Evolutionary conservation across 176 grass and related monocot species (phyloP).

Genomic region (Aegilops bicornis): DNA sequence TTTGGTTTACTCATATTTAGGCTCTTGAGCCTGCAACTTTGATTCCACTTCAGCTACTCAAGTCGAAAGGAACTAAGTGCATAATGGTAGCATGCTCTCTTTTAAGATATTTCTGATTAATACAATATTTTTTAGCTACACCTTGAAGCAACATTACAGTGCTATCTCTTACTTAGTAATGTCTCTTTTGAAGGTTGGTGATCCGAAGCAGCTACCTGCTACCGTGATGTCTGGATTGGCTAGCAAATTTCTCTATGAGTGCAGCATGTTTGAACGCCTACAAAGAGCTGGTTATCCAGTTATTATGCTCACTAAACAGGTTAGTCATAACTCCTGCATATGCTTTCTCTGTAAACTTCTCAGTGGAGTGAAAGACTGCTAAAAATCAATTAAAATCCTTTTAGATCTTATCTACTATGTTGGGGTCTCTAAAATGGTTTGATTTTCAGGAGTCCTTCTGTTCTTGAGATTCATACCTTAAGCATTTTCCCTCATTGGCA

Average conservation of each 20-base stretch:
- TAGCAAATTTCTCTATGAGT: constrained; percentile 91
- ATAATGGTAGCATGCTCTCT: constrained; percentile 63
- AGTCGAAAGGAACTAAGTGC: constrained; percentile 96
- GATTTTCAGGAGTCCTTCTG: constrained; percentile 1
- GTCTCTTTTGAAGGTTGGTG: constrained; percentile 79
- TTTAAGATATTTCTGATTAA: neutral
- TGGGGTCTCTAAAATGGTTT: neutral
- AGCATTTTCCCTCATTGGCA: constrained; percentile 1
- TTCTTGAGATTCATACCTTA: constrained; percentile 5
- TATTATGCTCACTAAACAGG: constrained; percentile 96
- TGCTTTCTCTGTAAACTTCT: constrained; percentile 15
- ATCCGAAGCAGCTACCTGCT: constrained; percentile 97
- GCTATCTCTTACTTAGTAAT: constrained; percentile 15
- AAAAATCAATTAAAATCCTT: neutral
- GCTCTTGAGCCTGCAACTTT: constrained; percentile 96
- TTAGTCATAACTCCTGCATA: constrained; percentile 22
- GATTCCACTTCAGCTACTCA: constrained; percentile 96
- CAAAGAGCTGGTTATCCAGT: constrained; percentile 92
- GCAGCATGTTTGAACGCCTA: constrained; percentile 99
- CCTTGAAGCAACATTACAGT: constrained; percentile 15
- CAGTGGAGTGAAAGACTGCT: neutral
- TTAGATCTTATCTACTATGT: constrained; percentile 5
- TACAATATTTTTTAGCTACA: constrained; percentile 15
- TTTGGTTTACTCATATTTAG: constrained; percentile 46
- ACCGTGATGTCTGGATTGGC: constrained; percentile 92